These are phyloP conservation scores for Podospora pseudocomata DNA, from an alignment of 495 filamentous ascomycete genomes.

Conservation along the genomic window DNA sequence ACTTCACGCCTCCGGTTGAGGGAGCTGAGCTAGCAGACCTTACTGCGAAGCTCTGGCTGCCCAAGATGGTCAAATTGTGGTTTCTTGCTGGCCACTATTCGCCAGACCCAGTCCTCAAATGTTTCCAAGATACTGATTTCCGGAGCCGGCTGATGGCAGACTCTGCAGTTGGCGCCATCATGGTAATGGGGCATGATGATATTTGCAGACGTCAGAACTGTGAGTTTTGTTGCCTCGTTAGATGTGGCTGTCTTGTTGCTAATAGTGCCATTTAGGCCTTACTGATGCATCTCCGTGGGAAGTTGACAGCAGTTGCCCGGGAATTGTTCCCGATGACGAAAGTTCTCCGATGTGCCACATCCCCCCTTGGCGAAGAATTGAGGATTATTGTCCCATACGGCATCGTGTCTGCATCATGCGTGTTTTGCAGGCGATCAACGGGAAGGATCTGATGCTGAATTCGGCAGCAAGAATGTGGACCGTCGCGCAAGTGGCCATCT, in stretches of 20 bases:
- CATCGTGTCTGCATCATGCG: slow-evolving; percentile 60
- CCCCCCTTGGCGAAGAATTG: slow-evolving; percentile 30
- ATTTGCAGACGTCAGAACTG: slow-evolving; percentile 24
- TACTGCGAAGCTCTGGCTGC: slow-evolving; percentile 56
- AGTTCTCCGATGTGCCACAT: not conserved
- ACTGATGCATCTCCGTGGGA: slow-evolving; percentile 16
- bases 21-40: slow-evolving; percentile 58
- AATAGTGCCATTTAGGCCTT: slow-evolving; percentile 14
- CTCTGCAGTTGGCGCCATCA: slow-evolving; percentile 25
- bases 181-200: slow-evolving; percentile 36
- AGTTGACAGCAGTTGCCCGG: slow-evolving; percentile 9
- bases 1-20: slow-evolving; percentile 57
- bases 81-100: slow-evolving; percentile 45
- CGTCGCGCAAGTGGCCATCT: slow-evolving; percentile 55
- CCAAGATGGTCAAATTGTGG: slow-evolving; percentile 45
- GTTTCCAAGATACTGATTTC: not conserved
- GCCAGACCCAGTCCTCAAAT: slow-evolving; percentile 30
- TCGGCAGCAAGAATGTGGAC: slow-evolving; percentile 65
- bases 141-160: slow-evolving; percentile 22
- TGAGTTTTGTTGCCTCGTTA: slow-evolving; percentile 1
- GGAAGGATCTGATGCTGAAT: slow-evolving; percentile 50
- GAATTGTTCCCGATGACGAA: slow-evolving; percentile 24
- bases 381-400: slow-evolving; percentile 58
- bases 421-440: slow-evolving; percentile 52
- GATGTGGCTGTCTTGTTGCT: not conserved